phyloP scores from a whole-genome alignment of 495 filamentous ascomycete genomes.

The Xylaria sp. region DNA sequence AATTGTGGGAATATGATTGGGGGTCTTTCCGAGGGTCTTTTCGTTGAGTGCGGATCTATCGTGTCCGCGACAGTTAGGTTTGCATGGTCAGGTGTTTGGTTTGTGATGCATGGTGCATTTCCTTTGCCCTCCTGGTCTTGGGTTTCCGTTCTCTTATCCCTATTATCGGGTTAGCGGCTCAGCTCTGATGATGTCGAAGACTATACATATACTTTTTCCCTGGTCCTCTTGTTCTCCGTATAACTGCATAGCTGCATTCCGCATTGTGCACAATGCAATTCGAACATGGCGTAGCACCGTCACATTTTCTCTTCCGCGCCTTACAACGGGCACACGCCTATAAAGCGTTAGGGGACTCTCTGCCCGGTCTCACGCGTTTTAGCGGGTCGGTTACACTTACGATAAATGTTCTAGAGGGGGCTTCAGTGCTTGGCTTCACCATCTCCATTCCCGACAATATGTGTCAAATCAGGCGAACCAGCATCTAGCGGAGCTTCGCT shows the following conservation, averaged over 20 bases:
- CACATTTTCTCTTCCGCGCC: slow-evolving; percentile 45
- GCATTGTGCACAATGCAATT: slow-evolving; percentile 37
- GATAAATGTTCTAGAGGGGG: neutral
- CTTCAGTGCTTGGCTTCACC: neutral
- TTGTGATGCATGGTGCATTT: neutral
- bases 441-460: neutral
- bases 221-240: slow-evolving; percentile 8
- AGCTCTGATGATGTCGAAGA: neutral
- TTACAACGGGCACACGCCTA: slow-evolving; percentile 16
- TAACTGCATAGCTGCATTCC: slow-evolving; percentile 7
- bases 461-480: neutral
- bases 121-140: neutral
- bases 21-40: neutral
- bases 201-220: slow-evolving; percentile 7
- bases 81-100: neutral
- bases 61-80: neutral
- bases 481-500: neutral
- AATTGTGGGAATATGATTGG: slow-evolving; percentile 14
- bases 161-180: neutral
- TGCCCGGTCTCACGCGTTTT: neutral
- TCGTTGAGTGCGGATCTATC: neutral
- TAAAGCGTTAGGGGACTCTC: neutral
- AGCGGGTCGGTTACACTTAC: neutral
- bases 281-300: slow-evolving; percentile 39
- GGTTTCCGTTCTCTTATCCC: neutral